Evolutionary conservation across 352 stramenopile genomes (phyloP).

Genomic region (Pythium dissimile): DNA sequence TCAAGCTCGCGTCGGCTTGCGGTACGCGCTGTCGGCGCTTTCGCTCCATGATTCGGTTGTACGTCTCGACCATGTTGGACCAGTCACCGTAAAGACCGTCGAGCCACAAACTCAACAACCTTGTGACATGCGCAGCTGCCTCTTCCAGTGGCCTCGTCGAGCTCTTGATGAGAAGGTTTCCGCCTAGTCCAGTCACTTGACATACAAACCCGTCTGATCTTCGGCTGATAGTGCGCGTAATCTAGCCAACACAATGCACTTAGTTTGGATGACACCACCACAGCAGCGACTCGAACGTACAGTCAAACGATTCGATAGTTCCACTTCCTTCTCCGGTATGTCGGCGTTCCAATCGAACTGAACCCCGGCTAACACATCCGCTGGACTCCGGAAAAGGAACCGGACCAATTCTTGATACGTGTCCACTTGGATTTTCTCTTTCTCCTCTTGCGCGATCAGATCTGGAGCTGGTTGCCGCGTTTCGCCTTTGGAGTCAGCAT

Average conservation of each 20-base stretch:
- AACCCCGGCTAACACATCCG: constrained; percentile 32
- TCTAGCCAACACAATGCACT: constrained; percentile 4
- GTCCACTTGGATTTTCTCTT: constrained; percentile 39
- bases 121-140: constrained; percentile 7
- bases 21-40: constrained; percentile 24
- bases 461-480: constrained; percentile 15
- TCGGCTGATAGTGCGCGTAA: constrained; percentile 8
- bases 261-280: too few species aligned
- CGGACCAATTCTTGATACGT: constrained; percentile 59
- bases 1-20: constrained; percentile 45
- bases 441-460: constrained; percentile 30
- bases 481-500: constrained; percentile 51
- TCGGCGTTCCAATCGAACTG: constrained; percentile 38
- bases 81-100: constrained; percentile 46
- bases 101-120: constrained; percentile 29
- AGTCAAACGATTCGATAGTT: constrained; percentile 25
- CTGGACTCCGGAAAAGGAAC: constrained; percentile 44
- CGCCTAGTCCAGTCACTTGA: constrained; percentile 31
- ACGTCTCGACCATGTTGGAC: constrained; percentile 42
- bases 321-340: constrained; percentile 20
- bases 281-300: constrained; percentile 20
- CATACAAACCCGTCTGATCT: constrained; percentile 25
- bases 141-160: constrained; percentile 24
- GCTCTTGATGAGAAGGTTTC: constrained; percentile 30
- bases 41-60: constrained; percentile 26